These are phyloP conservation scores for Plasmodium coatneyi DNA, from an alignment of 169 alveolate genomes.

Conservation along the genomic window DNA sequence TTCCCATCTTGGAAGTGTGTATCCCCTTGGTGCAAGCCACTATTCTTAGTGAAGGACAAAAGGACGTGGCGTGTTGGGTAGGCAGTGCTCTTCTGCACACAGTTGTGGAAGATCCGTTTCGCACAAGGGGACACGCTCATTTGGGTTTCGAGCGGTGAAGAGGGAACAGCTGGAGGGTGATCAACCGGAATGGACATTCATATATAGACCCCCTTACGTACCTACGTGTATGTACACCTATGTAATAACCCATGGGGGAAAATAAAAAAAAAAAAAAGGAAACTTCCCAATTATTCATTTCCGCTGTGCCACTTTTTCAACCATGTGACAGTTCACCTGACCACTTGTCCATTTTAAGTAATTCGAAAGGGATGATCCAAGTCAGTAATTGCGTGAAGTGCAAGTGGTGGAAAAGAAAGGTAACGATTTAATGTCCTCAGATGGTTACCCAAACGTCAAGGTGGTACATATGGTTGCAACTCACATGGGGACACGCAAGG, in stretches of 20 bases:
- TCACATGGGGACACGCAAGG: not conserved
- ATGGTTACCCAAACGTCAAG: not conserved
- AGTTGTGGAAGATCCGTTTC: not conserved
- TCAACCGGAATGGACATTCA: not conserved
- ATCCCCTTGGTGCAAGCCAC: not conserved
- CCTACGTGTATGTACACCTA: not conserved
- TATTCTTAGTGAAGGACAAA: not conserved
- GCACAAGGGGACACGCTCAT: not conserved
- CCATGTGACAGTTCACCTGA: not conserved
- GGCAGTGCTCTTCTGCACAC: not conserved
- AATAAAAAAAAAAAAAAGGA: not conserved
- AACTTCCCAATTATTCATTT: not conserved
- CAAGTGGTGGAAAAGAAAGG: not conserved
- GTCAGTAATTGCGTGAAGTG: not conserved
- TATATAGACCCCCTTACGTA: not conserved
- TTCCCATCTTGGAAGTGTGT: not conserved
- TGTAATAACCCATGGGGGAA: not conserved
- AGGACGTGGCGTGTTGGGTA: not conserved
- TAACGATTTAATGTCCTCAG: not conserved
- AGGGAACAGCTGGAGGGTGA: not conserved
- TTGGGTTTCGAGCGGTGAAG: not conserved
- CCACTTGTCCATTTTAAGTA: not conserved
- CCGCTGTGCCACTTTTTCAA: not conserved
- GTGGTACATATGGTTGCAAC: not conserved
- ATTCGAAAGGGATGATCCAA: not conserved